phyloP scores from a whole-genome alignment of 2,329 filamentous ascomycete genomes.

The Trichoderma polysporum region DNA sequence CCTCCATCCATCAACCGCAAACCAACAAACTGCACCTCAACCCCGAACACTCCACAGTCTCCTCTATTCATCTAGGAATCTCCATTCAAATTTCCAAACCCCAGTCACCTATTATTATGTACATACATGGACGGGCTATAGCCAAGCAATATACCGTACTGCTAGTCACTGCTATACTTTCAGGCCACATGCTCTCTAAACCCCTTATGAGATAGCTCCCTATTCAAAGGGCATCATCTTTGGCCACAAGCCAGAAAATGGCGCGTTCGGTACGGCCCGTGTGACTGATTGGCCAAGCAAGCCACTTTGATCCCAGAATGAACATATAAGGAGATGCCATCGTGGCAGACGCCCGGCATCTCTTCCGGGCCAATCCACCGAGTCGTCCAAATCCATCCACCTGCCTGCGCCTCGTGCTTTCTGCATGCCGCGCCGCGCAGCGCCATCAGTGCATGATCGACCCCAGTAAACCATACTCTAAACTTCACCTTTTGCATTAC shows the following conservation, averaged over 20 bases:
- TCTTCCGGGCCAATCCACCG: background rate
- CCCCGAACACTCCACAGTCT: background rate
- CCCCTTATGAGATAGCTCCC: too few species aligned
- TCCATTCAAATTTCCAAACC: background rate
- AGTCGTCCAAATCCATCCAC: background rate
- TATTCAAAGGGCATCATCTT: background rate
- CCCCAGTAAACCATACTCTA: background rate
- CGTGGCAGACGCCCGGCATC: background rate
- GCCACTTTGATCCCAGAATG: background rate
- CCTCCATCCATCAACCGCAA: background rate
- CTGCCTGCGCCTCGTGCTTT: slow-evolving; percentile 16
- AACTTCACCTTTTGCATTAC: background rate
- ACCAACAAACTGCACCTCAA: background rate
- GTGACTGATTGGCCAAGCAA: slow-evolving; percentile 5
- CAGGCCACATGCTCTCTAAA: too few species aligned
- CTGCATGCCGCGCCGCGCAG: background rate
- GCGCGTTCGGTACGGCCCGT: slow-evolving; percentile 21
- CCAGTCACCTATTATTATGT: background rate
- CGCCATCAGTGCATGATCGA: background rate
- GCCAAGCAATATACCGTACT: background rate
- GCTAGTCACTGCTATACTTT: too few species aligned
- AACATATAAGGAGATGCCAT: background rate
- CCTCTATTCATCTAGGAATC: background rate
- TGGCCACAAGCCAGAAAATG: slow-evolving; percentile 9
- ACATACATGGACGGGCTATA: background rate